Evolutionary conservation across 1,284 basidiomycete species (phyloP).

Genomic region (Pseudozyma flocculosa): DNA sequence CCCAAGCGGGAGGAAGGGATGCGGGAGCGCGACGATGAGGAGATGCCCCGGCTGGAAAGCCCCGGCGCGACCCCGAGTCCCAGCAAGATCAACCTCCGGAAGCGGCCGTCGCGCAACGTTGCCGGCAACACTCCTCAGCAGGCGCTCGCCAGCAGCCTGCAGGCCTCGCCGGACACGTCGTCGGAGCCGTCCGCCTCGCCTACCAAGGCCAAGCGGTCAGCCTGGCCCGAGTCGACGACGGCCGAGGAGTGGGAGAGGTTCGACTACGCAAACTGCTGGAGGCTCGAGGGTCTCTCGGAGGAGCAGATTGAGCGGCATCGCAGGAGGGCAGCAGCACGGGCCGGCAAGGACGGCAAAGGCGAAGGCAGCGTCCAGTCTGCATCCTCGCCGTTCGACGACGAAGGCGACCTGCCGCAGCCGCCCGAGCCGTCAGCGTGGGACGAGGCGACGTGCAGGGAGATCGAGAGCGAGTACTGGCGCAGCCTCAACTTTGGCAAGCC

Average conservation of each 20-base stretch:
- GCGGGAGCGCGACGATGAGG: not conserved
- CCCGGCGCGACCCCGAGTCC: too few relatives aligned
- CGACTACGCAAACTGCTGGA: conserved; percentile 48
- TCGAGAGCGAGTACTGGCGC: conserved; percentile 91
- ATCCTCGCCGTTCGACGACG: too few relatives aligned
- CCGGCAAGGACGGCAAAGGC: not conserved
- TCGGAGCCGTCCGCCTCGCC: conserved; percentile 6
- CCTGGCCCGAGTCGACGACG: conserved; percentile 40
- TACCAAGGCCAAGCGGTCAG: conserved; percentile 36
- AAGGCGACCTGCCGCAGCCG: not conserved
- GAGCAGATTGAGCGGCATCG: conserved; percentile 14
- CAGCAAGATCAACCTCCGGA: not conserved
- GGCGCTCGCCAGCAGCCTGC: not conserved
- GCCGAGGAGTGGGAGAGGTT: conserved; percentile 49
- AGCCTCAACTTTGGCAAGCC: conserved; percentile 82
- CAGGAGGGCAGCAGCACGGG: too few relatives aligned
- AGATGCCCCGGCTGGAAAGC: not conserved
- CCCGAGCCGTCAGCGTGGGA: conserved; percentile 39
- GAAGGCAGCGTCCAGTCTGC: too few relatives aligned
- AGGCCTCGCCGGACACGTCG: not conserved
- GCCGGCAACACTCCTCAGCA: not conserved
- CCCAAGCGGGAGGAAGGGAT: too few relatives aligned
- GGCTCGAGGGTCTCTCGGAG: conserved; percentile 40
- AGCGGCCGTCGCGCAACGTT: not conserved
- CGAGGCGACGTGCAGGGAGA: conserved; percentile 68